Conservation (phyloP, 352 stramenopile genomes). For the Phytophthora pluvialis region DNA sequence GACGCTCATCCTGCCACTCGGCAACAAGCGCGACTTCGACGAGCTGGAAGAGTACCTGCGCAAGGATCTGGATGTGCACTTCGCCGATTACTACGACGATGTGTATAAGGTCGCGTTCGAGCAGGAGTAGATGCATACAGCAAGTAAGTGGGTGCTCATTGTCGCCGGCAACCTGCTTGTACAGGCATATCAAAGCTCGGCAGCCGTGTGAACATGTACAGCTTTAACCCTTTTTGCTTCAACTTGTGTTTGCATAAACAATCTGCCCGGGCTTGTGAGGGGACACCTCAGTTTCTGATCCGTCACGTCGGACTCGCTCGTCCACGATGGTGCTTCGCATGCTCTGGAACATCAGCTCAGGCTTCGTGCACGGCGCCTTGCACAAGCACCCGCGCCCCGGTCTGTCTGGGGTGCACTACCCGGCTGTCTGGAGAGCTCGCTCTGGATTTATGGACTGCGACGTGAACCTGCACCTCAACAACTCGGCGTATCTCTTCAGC, state of each 20-base stretch:
- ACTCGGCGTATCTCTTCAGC: constrained; percentile 82
- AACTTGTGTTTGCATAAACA: constrained; percentile 4
- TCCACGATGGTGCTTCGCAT: constrained; percentile 71
- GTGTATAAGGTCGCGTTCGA: constrained; percentile 96
- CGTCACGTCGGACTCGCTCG: constrained; percentile 5
- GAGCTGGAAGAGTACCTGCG: constrained; percentile 97
- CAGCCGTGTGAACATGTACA: constrained; percentile 9
- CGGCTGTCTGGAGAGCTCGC: constrained; percentile 75
- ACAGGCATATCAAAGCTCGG: constrained; percentile 14
- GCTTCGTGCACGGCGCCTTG: constrained; percentile 58
- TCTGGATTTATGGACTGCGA: constrained; percentile 84
- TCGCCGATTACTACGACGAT: constrained; percentile 97
- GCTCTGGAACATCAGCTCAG: constrained; percentile 78
- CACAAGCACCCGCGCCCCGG: constrained; percentile 56
- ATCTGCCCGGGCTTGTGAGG: not conserved
- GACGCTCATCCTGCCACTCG: constrained; percentile 93
- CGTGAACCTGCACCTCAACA: constrained; percentile 89
- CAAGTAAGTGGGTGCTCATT: not conserved
- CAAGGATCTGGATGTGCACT: constrained; percentile 96
- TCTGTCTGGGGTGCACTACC: constrained; percentile 64
- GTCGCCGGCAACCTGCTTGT: constrained; percentile 6
- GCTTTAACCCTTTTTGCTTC: not conserved
- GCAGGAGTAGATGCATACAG: constrained; percentile 33
- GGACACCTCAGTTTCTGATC: constrained; percentile 25
- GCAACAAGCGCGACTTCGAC: constrained; percentile 98